Conservation (phyloP, 2,329 filamentous ascomycete species). For the Ilyonectria mors-panacis region DNA sequence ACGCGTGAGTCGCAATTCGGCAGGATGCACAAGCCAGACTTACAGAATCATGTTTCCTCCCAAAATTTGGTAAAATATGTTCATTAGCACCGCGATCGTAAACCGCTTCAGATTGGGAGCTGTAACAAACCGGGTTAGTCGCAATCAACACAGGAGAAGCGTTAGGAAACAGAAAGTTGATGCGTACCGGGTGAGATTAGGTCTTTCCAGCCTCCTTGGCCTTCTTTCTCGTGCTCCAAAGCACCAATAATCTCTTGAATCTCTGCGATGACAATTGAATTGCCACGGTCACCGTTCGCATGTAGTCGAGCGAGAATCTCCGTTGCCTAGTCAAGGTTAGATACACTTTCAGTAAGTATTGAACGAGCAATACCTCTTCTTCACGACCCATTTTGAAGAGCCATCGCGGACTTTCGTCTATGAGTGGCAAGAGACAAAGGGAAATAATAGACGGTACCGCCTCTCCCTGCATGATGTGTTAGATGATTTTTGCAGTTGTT, state of each 20-base stretch:
- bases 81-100: slow-evolving; percentile 17
- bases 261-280: slow-evolving; percentile 14
- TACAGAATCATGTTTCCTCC: slow-evolving; percentile 32
- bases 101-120: slow-evolving; percentile 25
- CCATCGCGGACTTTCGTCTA: slow-evolving; percentile 26
- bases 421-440: slow-evolving; percentile 22
- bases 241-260: slow-evolving; percentile 17
- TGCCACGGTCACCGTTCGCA: slow-evolving; percentile 13
- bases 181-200: slow-evolving; percentile 14
- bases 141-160: neutral
- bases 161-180: neutral
- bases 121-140: slow-evolving; percentile 8
- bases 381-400: slow-evolving; percentile 18
- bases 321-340: slow-evolving; percentile 8
- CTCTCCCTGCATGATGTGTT: slow-evolving; percentile 19
- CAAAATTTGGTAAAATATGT: slow-evolving; percentile 26
- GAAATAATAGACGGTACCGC: slow-evolving; percentile 23
- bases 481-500: neutral
- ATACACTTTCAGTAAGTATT: neutral
- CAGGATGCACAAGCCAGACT: neutral
- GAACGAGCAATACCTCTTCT: slow-evolving; percentile 6
- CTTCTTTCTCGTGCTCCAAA: slow-evolving; percentile 20
- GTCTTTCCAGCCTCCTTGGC: slow-evolving; percentile 27
- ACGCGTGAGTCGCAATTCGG: neutral
- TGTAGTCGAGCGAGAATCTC: slow-evolving; percentile 24